Base-by-base conservation (phyloP, 345 rosid genomes). In the Microthlaspi erraticum region DNA sequence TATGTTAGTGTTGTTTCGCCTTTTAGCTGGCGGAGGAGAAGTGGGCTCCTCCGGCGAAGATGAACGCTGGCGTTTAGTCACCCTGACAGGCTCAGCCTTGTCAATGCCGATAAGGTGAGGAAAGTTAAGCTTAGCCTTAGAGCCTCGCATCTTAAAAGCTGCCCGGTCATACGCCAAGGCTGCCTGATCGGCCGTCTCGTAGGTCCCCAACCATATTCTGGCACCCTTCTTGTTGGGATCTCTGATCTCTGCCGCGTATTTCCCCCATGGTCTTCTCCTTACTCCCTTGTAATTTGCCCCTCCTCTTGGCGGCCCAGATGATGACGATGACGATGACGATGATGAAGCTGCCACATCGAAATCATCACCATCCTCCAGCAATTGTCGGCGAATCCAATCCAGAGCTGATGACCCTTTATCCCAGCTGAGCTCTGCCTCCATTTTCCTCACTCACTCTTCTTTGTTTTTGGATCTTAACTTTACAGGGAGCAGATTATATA, bases 251-350 rank as follows among this genome's bases (percentile, higher is more conserved):
- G 84, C 84, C 9, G 79, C 84, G 4, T 75, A 80, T 50, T 78
- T 80, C 42, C 86, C 84, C 86, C 86, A 83, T 5, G 86, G 82
- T 44, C 86, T 26, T 55, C 85, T 77, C 74, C 77, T 76, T 16
- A 80, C 80, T 9, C 82, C 80, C 19, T 26, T 72, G 46, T 52
- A 71, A 43, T 34, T 71, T 20, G 10, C 62, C 10, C 76, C 63
- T 43, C 62, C 61, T 18, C 54, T 37, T 42, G 75, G 62, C 18
- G 6, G 17, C 8, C 10, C 12, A 10, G 60, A 16, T 3, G 49
- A 29, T 1, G 54, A 49, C 1, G 55, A 50, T 23, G 55, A 51
- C 12, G 56, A 26, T 1, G 61, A 51, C 39, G 55, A 51, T 26
- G 56, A 26, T 1, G 61, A 51, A 51, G 68, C 36, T 71, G 69